These are phyloP conservation scores for Agrocybe praecox DNA, from an alignment of 768 basidiomycete species.

Conservation along the genomic window DNA sequence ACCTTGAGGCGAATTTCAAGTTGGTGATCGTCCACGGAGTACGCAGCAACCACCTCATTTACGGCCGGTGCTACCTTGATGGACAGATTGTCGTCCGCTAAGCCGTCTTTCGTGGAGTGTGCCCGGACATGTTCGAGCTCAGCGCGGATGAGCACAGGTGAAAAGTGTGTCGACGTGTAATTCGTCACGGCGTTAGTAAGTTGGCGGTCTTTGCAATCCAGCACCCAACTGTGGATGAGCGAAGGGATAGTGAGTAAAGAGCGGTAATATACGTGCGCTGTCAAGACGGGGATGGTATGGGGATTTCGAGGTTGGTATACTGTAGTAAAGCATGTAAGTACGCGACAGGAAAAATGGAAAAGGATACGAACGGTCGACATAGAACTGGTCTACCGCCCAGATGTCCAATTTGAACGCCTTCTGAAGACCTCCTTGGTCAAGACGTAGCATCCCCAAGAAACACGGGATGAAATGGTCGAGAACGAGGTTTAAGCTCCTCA, in stretches of 20 bases:
- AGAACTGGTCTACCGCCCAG: constrained; percentile 87
- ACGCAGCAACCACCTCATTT: constrained; percentile 84
- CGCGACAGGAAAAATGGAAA: background rate
- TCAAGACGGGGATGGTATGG: constrained; percentile 63
- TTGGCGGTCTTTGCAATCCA: constrained; percentile 88
- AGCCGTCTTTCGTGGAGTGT: constrained; percentile 35
- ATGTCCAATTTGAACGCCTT: constrained; percentile 80
- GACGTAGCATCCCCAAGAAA: constrained; percentile 64
- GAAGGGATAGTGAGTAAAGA: constrained; percentile 84
- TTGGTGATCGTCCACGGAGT: constrained; percentile 90
- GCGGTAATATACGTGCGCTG: constrained; percentile 89
- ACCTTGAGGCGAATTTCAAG: constrained; percentile 88
- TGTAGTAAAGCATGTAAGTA: constrained; percentile 24
- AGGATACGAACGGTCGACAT: constrained; percentile 61
- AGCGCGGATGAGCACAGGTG: constrained; percentile 81
- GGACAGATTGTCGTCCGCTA: constrained; percentile 75
- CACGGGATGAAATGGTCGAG: constrained; percentile 67
- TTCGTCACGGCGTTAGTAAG: constrained; percentile 73
- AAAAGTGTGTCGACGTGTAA: constrained; percentile 86
- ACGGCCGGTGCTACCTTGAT: constrained; percentile 74
- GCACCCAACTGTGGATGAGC: constrained; percentile 83
- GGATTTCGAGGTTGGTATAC: constrained; percentile 58
- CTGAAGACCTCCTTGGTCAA: constrained; percentile 60
- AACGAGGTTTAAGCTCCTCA: constrained; percentile 72
- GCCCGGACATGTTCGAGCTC: constrained; percentile 78